These are phyloP conservation scores for Pulicaria dysenterica DNA, from an alignment of 129 eudicot species.

Conservation along the genomic window DNA sequence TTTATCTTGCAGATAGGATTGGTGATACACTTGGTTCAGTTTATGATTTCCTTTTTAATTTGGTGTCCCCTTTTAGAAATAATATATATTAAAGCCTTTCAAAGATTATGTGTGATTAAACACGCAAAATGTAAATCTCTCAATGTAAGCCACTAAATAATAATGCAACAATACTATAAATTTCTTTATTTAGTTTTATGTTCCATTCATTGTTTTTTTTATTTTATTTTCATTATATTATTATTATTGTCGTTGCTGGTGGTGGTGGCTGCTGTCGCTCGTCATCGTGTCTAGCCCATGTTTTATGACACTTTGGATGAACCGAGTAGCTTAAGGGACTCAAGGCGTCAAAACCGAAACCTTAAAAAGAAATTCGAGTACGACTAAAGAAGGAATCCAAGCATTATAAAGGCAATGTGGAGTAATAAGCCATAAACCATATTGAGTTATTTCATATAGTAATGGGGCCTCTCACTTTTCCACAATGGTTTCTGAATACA, in stretches of 20 bases:
- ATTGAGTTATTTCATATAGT: conserved; percentile 19
- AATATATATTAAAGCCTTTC: conserved; percentile 25
- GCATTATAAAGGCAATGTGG: conserved; percentile 11
- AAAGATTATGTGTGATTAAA: conserved; percentile 11
- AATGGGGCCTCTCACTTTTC: conserved; percentile 21
- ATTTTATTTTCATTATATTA: no score
- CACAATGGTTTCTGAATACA: conserved; percentile 27
- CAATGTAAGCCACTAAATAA: conserved; percentile 15
- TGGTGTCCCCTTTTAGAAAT: conserved; percentile 39
- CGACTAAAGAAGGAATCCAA: neutral
- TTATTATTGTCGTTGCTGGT: no score
- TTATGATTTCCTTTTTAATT: conserved; percentile 33
- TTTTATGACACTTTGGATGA: no score
- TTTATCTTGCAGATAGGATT: conserved; percentile 39
- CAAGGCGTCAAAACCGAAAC: no score
- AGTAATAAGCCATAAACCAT: conserved; percentile 14
- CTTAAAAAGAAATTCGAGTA: no score
- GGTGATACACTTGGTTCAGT: conserved; percentile 51
- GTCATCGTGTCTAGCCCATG: no score
- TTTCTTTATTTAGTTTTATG: neutral
- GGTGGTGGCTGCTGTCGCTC: no score
- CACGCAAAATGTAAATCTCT: conserved; percentile 24
- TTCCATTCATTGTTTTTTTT: conserved; percentile 3
- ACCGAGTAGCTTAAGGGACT: no score
- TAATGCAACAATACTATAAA: neutral